phyloP scores from a whole-genome alignment of 257 asterid genomes.

The Lycium ferocissimum region DNA sequence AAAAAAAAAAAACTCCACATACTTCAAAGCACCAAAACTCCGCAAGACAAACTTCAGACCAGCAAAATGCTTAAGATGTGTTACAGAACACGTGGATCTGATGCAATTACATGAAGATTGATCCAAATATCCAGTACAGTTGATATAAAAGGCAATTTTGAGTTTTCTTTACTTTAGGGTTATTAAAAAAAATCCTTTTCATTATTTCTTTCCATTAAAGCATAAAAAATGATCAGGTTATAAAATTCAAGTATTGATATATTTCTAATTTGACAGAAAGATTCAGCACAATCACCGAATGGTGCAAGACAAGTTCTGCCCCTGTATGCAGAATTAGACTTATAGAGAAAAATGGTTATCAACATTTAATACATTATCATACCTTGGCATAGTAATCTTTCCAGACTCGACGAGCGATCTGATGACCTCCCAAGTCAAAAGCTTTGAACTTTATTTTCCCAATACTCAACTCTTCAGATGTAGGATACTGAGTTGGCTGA shows the following conservation, averaged over 20 bases:
- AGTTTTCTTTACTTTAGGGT: neutral
- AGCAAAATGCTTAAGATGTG: neutral
- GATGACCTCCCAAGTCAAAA: conserved; percentile 33
- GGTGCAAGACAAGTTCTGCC: neutral
- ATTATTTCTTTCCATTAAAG: neutral
- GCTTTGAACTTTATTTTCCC: conserved; percentile 34
- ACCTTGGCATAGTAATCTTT: conserved; percentile 35
- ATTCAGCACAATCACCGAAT: neutral
- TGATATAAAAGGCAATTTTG: neutral
- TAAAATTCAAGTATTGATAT: neutral
- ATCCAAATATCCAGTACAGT: neutral
- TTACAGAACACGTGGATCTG: neutral
- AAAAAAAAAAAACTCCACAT: neutral
- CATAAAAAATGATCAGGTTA: neutral
- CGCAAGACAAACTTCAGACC: neutral
- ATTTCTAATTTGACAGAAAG: neutral
- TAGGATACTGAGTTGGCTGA: conserved; percentile 38
- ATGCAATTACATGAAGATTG: neutral
- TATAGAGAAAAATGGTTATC: neutral
- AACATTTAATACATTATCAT: neutral
- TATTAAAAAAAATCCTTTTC: neutral
- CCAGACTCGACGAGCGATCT: conserved; percentile 33
- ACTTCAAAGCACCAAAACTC: neutral
- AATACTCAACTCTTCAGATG: conserved; percentile 35
- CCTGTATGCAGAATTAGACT: neutral